Conservation (phyloP, 1,284 basidiomycete genomes). For the Moesziomyces globuligerus region DNA sequence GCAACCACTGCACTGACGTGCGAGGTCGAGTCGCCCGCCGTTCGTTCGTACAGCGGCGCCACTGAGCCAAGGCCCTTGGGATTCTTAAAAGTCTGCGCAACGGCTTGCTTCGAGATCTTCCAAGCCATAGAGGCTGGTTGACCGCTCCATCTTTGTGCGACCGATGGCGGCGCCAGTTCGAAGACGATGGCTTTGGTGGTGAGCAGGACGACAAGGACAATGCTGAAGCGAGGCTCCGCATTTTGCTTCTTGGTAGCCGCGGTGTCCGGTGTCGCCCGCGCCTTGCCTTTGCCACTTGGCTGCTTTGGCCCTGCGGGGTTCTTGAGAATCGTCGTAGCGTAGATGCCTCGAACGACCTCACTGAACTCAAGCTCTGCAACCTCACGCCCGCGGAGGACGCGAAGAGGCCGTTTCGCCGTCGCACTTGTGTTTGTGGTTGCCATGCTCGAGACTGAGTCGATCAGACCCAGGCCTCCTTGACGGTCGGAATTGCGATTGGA, state of each 20-base stretch:
- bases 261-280: slow-evolving; percentile 3
- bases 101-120: slow-evolving; percentile 39
- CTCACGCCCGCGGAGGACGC: slow-evolving; percentile 34
- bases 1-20: slow-evolving; percentile 35
- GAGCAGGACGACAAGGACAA: slow-evolving; percentile 50
- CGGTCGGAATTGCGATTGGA: slow-evolving; percentile 1
- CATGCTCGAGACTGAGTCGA: slow-evolving; percentile 39
- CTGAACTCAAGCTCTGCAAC: slow-evolving; percentile 62
- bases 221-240: not conserved
- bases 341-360: slow-evolving; percentile 51
- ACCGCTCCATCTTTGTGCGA: not conserved
- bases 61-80: slow-evolving; percentile 36
- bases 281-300: slow-evolving; percentile 16
- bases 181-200: slow-evolving; percentile 50
- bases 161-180: slow-evolving; percentile 36
- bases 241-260: not conserved
- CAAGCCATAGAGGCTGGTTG: slow-evolving; percentile 13
- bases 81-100: slow-evolving; percentile 43
- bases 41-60: slow-evolving; percentile 9
- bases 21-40: not conserved
- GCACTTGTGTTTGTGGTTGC: slow-evolving; percentile 28
- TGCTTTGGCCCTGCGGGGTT: not conserved
- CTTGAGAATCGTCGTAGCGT: slow-evolving; percentile 32
- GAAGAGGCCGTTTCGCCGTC: slow-evolving; percentile 14
- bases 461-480: slow-evolving; percentile 5